phyloP scores from a whole-genome alignment of 441 rosid genomes.

The Populus tomentosa region DNA sequence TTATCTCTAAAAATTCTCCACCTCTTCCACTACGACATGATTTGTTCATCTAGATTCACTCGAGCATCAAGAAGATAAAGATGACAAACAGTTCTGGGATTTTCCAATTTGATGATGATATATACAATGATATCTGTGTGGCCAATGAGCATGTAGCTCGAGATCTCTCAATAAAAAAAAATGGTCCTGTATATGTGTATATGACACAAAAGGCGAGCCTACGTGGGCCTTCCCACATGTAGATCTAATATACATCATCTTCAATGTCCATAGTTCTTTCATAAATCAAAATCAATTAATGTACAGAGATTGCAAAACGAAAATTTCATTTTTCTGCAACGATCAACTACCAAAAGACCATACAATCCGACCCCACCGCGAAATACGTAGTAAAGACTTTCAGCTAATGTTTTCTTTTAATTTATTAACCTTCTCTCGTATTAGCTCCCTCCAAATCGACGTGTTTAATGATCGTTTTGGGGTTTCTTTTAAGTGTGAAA shows the following conservation, averaged over 20 bases:
- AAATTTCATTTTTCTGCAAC: slow-evolving; percentile 13
- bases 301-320: neutral
- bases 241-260: slow-evolving; percentile 25
- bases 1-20: neutral
- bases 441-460: neutral
- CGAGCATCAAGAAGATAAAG: slow-evolving; percentile 11
- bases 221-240: slow-evolving; percentile 12
- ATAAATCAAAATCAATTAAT: neutral
- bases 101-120: neutral
- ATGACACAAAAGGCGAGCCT: slow-evolving; percentile 14
- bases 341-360: slow-evolving; percentile 44
- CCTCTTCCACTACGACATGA: slow-evolving; percentile 3
- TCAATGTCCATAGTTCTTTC: slow-evolving; percentile 1
- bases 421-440: neutral
- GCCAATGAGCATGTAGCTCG: too few relatives aligned
- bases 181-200: neutral
- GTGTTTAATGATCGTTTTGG: too few relatives aligned
- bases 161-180: too few relatives aligned
- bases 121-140: too few relatives aligned
- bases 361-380: slow-evolving; percentile 5
- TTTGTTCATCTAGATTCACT: slow-evolving; percentile 4
- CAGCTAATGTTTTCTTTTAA: neutral
- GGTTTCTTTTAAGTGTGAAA: neutral
- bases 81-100: neutral
- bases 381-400: neutral